Evolutionary conservation across 2,329 filamentous ascomycete species (phyloP).

Genomic region (Spiromastix sp.): DNA sequence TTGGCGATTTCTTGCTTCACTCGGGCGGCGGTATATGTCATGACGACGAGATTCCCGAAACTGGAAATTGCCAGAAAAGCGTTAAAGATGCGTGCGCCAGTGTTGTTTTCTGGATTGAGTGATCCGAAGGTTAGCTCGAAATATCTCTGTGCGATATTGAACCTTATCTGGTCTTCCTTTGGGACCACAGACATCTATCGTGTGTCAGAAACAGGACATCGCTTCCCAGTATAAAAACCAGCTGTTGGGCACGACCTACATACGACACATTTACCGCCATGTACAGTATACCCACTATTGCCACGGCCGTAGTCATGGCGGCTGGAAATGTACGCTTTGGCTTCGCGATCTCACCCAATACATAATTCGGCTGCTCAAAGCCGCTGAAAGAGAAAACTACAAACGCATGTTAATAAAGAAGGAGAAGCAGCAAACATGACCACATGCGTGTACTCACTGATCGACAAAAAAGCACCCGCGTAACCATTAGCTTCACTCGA

Average conservation of each 20-base stretch:
- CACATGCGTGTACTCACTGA: conserved; percentile 1
- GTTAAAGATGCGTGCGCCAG: conserved; percentile 1
- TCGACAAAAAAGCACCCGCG: conserved; percentile 14
- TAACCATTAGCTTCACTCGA: conserved; percentile 2
- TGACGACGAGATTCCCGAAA: conserved; percentile 47
- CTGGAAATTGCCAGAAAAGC: conserved; percentile 42
- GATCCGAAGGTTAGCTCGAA: conserved; percentile 8
- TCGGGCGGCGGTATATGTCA: conserved; percentile 44
- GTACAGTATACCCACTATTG: conserved; percentile 25
- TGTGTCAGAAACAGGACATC: conserved; percentile 15
- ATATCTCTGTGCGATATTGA: conserved; percentile 3
- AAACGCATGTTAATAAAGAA: conserved; percentile 4
- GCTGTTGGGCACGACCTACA: conserved; percentile 25
- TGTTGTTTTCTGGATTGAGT: neutral
- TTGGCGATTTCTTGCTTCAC: conserved; percentile 54
- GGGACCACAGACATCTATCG: conserved; percentile 9
- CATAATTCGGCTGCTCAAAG: conserved; percentile 37
- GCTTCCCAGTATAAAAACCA: too few species aligned
- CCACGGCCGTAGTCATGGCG: conserved; percentile 25
- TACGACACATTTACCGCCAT: conserved; percentile 33
- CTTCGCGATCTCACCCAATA: conserved; percentile 31
- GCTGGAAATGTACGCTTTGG: conserved; percentile 29
- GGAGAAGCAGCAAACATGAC: conserved; percentile 8
- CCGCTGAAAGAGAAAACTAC: conserved; percentile 27
- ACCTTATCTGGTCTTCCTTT: conserved; percentile 1